Percentiles rank a stretch among this genome's conserved stretches.
Conservation (phyloP, 192 early-diverging fungal genomes). For the Mortierella claussenii region DNA sequence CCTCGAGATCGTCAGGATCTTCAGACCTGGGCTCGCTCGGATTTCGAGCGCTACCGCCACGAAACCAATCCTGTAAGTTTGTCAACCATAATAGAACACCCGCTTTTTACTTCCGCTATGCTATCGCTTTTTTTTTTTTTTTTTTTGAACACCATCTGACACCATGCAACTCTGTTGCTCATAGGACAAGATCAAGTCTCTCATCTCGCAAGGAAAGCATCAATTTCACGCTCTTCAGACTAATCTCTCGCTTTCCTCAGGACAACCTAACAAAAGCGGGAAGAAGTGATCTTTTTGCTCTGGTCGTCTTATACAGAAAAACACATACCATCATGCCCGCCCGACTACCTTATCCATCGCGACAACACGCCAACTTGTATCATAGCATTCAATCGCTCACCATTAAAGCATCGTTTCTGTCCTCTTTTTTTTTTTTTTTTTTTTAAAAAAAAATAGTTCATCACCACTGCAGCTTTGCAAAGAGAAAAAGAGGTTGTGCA, state of each 20-base stretch:
- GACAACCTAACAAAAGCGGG: conserved; percentile 15
- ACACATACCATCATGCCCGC: neutral
- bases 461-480: too few relatives aligned
- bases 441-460: too few relatives aligned
- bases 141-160: neutral
- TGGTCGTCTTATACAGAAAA: too few relatives aligned
- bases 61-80: conserved; percentile 49
- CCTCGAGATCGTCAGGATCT: conserved; percentile 41
- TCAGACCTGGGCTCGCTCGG: conserved; percentile 42
- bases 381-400: too few relatives aligned
- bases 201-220: conserved; percentile 51
- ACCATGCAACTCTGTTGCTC: neutral
- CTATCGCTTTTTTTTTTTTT: neutral
- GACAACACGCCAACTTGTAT: neutral
- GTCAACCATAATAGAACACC: too few relatives aligned
- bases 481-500: too few relatives aligned
- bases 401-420: too few relatives aligned
- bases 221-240: conserved; percentile 47
- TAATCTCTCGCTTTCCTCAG: conserved; percentile 35
- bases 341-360: neutral
- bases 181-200: conserved; percentile 50
- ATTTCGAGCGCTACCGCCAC: conserved; percentile 48
- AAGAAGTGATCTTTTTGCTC: conserved; percentile 34
- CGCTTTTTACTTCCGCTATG: too few relatives aligned
- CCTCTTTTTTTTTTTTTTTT: too few relatives aligned